A percentile compares a stretch with the other conserved stretches of the same genome.
Evolutionary conservation across 176 grass and related monocot genomes (phyloP).

Genomic region (Alopecurus myosuroides): DNA sequence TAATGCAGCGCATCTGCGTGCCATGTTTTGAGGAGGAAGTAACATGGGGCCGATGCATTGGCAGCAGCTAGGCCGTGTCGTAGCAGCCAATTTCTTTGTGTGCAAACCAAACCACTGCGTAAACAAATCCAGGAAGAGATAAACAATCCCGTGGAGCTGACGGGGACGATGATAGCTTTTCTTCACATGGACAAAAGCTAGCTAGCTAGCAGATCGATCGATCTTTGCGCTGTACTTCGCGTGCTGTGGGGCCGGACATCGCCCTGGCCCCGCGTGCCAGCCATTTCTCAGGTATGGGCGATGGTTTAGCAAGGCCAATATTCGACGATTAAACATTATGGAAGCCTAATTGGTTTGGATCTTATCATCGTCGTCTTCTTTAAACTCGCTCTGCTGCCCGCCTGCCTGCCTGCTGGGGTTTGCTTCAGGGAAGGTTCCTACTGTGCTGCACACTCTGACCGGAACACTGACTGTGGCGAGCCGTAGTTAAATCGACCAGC

Average conservation of each 20-base stretch:
- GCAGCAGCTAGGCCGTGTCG: background rate
- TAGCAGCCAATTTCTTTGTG: constrained; percentile 25
- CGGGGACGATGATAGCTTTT: constrained; percentile 8
- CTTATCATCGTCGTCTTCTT: too few relatives aligned
- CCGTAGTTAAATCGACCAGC: background rate
- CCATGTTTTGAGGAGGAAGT: constrained; percentile 31
- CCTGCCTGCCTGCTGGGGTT: background rate
- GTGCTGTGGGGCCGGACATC: constrained; percentile 6
- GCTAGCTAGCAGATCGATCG: background rate
- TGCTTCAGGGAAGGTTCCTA: constrained; percentile 35
- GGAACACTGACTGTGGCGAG: background rate
- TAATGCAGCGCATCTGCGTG: background rate
- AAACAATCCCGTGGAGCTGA: background rate
- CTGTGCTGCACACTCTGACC: background rate
- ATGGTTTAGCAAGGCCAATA: background rate
- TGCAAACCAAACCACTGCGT: constrained; percentile 30
- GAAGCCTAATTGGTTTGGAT: background rate
- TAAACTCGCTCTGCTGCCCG: background rate
- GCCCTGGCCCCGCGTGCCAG: constrained; percentile 21
- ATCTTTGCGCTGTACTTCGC: constrained; percentile 21
- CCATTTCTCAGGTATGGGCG: background rate
- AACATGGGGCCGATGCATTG: constrained; percentile 20
- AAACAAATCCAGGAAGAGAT: background rate
- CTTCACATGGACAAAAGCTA: constrained; percentile 39
- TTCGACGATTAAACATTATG: background rate